phyloP scores from a whole-genome alignment of 164 flowering plant genomes.

The Aristolochia californica region DNA sequence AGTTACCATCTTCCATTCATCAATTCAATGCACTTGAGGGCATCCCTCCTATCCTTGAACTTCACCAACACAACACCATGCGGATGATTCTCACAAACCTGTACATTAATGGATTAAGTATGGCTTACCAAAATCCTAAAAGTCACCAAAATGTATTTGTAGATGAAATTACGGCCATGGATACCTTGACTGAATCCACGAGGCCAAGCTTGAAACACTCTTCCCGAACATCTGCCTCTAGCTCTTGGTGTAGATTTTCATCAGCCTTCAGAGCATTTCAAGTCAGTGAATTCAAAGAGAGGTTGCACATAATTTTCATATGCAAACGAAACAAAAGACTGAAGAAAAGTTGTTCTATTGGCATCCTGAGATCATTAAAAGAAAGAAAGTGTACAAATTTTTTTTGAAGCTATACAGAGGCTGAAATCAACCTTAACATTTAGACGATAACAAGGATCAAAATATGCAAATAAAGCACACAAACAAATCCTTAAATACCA shows the following conservation, averaged over 20 bases:
- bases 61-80: slow-evolving; percentile 88
- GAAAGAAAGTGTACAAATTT: no score
- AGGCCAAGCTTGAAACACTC: slow-evolving; percentile 87
- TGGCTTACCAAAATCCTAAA: not conserved
- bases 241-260: slow-evolving; percentile 49
- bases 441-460: no score
- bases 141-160: not conserved
- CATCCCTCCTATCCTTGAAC: slow-evolving; percentile 78
- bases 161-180: not conserved
- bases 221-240: slow-evolving; percentile 69
- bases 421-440: no score
- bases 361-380: no score
- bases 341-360: no score
- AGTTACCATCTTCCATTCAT: slow-evolving; percentile 96
- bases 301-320: not conserved
- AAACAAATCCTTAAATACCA: no score
- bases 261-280: slow-evolving; percentile 47
- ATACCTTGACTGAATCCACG: slow-evolving; percentile 71
- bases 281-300: not conserved
- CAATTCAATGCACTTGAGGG: slow-evolving; percentile 72
- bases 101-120: slow-evolving; percentile 5
- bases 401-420: no score
- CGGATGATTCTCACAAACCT: slow-evolving; percentile 96
- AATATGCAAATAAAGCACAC: no score
- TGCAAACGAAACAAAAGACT: no score